Evolutionary conservation across 163 green algal genomes (phyloP), one percentile per base, ranked within the genome.

Genomic region (Prototheca cutis): DNA sequence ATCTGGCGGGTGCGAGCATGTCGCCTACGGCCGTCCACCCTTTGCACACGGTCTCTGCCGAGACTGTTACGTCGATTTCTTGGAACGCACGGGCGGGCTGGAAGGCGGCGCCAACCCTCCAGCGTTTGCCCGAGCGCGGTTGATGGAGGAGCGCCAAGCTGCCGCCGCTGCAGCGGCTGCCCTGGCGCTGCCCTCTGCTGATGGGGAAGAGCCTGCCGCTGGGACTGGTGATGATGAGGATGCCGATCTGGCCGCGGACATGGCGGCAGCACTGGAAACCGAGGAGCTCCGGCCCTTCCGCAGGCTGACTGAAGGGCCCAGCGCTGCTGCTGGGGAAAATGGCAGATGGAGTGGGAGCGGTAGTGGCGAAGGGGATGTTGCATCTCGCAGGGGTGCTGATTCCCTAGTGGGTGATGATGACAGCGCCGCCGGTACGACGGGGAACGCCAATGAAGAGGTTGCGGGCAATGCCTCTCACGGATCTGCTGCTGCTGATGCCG

Each of bases 1-100:
- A n/a, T n/a, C n/a, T 23, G 58, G 32, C 21, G 65, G 58, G 15
- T 73, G 66, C 51, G n/a, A 57, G 45, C 66, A 73, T 59, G 13
- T 68, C 18, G 8, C 25, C 10, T 8, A 36, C 1, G 49, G 49
- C 8, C 27, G 8, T 6, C 49, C 67, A 3, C 67, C 63, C 49
- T 76, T 80, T 64, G 67, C 64, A 10, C 64, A 72, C 28, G 68
- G 61, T 57, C 71, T 82, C 68, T 82, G 75, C 64, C 45, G 48
- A 4, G 48, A 30, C 3, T 82, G 75, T 67, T 82, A 64, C 52
- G 29, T 63, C 6, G 65, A 67, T 0, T 78, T 74, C 45, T 31
- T 74, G 8, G 3, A 67, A 53, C 33, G 15, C 6, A 53, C 40
- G 24, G 70, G 70, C 57, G 61, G 65, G 25, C 24, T 59, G 36